Evolutionary conservation across 169 alveolate genomes (phyloP).

Genomic region (Cryptosporidium parvum): DNA sequence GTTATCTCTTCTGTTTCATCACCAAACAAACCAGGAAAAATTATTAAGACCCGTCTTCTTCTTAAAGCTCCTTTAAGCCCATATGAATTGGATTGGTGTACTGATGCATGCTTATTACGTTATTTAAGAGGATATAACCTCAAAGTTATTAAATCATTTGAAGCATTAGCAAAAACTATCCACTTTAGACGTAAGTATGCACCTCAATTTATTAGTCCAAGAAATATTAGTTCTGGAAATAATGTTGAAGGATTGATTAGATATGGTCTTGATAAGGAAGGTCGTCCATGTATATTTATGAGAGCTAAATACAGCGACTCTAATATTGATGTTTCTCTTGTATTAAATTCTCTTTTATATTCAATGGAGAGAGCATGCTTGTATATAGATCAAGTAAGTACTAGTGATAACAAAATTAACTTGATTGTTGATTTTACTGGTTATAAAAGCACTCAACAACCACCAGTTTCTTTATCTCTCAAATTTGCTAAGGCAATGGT

Average conservation of each 20-base stretch:
- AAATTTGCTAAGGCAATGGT: constrained; percentile 77
- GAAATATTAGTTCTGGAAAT: constrained; percentile 60
- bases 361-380: constrained; percentile 74
- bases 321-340: constrained; percentile 43
- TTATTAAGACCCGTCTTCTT: constrained; percentile 59
- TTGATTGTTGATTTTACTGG: constrained; percentile 73
- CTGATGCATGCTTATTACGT: constrained; percentile 64
- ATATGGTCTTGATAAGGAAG: constrained; percentile 56
- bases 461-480: constrained; percentile 73
- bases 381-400: constrained; percentile 35
- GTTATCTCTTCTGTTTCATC: constrained; percentile 62
- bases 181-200: constrained; percentile 73
- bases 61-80: constrained; percentile 59
- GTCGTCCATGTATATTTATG: constrained; percentile 72
- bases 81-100: constrained; percentile 70
- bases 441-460: constrained; percentile 66
- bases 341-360: constrained; percentile 61
- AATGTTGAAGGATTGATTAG: constrained; percentile 60
- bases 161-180: constrained; percentile 68
- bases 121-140: constrained; percentile 67
- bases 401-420: constrained; percentile 52
- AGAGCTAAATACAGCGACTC: constrained; percentile 72
- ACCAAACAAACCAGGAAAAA: constrained; percentile 64
- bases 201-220: constrained; percentile 67
- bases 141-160: constrained; percentile 66